phyloP scores from a whole-genome alignment of 768 basidiomycete genomes.

The Symmetrospora coprosmae region DNA sequence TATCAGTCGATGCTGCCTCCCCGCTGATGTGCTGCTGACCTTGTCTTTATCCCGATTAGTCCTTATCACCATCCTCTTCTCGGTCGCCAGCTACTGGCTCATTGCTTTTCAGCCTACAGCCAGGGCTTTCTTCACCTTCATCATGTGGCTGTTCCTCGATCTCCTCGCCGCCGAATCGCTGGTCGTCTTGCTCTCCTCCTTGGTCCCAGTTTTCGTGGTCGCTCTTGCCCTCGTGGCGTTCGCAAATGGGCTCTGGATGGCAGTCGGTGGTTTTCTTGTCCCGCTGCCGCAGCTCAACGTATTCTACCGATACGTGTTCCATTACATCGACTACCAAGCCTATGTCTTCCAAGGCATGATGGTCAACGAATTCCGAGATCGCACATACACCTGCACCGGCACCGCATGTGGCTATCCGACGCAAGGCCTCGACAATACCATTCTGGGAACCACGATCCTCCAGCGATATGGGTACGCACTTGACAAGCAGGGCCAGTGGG shows the following conservation, averaged over 20 bases:
- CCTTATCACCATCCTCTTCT: constrained; percentile 21
- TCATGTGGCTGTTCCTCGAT: constrained; percentile 46
- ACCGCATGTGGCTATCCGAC: not conserved
- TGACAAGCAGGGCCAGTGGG: not conserved
- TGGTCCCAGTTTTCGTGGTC: constrained; percentile 50
- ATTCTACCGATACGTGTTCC: constrained; percentile 15
- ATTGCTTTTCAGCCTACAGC: constrained; percentile 45
- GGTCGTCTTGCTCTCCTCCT: constrained; percentile 43
- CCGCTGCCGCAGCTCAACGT: not conserved
- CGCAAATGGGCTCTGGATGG: constrained; percentile 46
- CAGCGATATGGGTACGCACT: not conserved
- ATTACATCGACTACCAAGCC: constrained; percentile 17
- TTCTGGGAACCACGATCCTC: not conserved
- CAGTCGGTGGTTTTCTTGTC: constrained; percentile 1
- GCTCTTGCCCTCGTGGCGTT: constrained; percentile 48
- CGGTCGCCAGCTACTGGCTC: constrained; percentile 31
- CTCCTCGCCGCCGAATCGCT: constrained; percentile 47
- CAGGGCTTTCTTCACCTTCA: constrained; percentile 46
- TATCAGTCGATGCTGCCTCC: constrained; percentile 42
- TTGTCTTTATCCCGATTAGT: constrained; percentile 21
- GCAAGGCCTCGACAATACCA: not conserved
- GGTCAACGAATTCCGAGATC: constrained; percentile 1
- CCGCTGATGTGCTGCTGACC: constrained; percentile 43
- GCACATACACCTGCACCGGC: not conserved
- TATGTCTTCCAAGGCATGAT: constrained; percentile 14